Percentiles rank a stretch among this genome's conserved stretches.
Conservation (phyloP, 2,329 filamentous ascomycete species). For the Aspergillus jensenii region DNA sequence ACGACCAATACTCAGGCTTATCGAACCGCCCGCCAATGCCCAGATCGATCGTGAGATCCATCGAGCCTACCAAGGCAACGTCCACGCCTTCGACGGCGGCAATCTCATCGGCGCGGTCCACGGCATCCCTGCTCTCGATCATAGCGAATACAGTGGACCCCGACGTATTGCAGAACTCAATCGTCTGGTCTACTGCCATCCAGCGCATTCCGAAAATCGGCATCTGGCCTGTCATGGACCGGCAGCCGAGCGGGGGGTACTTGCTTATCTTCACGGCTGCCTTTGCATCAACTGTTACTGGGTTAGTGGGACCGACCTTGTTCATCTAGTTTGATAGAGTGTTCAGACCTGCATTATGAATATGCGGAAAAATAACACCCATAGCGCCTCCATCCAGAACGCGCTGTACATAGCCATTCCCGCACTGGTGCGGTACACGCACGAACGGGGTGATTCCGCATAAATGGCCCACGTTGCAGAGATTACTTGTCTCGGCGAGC, state of each 20-base stretch:
- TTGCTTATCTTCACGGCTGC: not conserved
- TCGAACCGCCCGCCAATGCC: not conserved
- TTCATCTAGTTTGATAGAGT: not conserved
- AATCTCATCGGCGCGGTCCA: not conserved
- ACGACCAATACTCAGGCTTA: not conserved
- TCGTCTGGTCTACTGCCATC: not conserved
- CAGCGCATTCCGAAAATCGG: not conserved
- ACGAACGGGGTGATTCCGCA: constrained; percentile 28
- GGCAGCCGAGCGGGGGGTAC: constrained; percentile 1
- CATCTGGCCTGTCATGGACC: not conserved
- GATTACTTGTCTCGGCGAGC: not conserved
- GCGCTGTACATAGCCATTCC: constrained; percentile 31
- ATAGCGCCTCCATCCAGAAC: constrained; percentile 33
- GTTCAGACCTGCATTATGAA: not conserved
- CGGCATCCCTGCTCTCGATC: not conserved
- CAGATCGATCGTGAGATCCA: not conserved
- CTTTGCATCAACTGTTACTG: not conserved
- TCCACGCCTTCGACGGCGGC: not conserved
- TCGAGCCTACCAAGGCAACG: not conserved
- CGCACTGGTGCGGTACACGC: constrained; percentile 32
- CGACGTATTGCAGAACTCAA: not conserved
- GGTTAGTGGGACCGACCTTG: not conserved
- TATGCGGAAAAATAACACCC: constrained; percentile 32
- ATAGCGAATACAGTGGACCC: not conserved
- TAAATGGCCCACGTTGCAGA: not conserved